A percentile compares a stretch with the other conserved stretches of the same genome.
phyloP scores from a whole-genome alignment of 1,284 basidiomycete genomes.

The Trichosporon sp. region DNA sequence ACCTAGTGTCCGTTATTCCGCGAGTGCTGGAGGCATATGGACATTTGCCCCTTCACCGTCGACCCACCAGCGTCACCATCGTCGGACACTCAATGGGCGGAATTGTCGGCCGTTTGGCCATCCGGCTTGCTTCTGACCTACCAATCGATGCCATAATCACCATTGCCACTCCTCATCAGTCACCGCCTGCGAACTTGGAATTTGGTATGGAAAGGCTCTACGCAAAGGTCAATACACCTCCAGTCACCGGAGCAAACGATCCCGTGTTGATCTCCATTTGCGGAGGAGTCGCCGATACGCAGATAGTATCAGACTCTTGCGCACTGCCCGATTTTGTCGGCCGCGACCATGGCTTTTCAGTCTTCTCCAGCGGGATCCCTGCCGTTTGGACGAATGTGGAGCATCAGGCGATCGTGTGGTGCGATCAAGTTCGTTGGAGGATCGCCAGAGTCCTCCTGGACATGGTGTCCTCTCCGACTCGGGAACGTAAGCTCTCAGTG shows the following conservation, averaged over 20 bases:
- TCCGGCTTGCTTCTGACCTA: slow-evolving; percentile 49
- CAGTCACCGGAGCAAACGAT: slow-evolving; percentile 51
- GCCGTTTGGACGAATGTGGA: slow-evolving; percentile 92
- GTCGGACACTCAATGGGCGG: slow-evolving; percentile 99
- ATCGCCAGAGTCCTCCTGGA: slow-evolving; percentile 74
- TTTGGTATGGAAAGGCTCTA: slow-evolving; percentile 74
- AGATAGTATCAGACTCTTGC: slow-evolving; percentile 88
- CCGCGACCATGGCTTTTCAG: slow-evolving; percentile 57
- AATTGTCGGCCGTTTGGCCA: slow-evolving; percentile 63
- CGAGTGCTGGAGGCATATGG: slow-evolving; percentile 74
- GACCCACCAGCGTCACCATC: slow-evolving; percentile 56
- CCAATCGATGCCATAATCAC: slow-evolving; percentile 77
- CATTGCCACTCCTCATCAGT: slow-evolving; percentile 85
- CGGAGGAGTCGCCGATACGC: slow-evolving; percentile 85
- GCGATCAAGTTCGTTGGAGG: slow-evolving; percentile 88
- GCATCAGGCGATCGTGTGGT: slow-evolving; percentile 97
- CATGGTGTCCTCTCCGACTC: slow-evolving; percentile 48
- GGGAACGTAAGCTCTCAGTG: slow-evolving; percentile 10
- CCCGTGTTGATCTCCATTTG: slow-evolving; percentile 75
- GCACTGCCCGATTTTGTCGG: slow-evolving; percentile 50
- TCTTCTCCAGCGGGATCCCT: slow-evolving; percentile 81
- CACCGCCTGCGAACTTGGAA: slow-evolving; percentile 77
- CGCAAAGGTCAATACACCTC: slow-evolving; percentile 39
- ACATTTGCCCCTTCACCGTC: slow-evolving; percentile 35
- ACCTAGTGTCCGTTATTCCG: slow-evolving; percentile 64